Evolutionary conservation across 2,329 filamentous ascomycete genomes (phyloP).

Genomic region (Dothiorella sarmentorum): DNA sequence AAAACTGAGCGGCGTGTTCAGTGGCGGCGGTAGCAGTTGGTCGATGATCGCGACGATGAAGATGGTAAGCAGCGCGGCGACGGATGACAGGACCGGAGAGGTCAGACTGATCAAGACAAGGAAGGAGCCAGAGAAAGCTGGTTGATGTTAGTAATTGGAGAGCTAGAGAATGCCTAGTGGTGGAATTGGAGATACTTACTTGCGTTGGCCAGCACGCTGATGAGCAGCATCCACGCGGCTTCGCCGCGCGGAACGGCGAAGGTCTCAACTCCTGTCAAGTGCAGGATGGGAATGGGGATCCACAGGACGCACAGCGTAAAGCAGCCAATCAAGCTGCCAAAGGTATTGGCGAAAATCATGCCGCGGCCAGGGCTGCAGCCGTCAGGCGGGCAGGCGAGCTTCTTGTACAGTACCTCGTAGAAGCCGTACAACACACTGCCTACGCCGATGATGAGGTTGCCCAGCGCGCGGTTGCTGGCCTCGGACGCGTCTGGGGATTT

Average conservation of each 20-base stretch:
- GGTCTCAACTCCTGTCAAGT: slow-evolving; percentile 71
- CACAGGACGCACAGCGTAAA: slow-evolving; percentile 88
- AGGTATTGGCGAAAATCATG: slow-evolving; percentile 92
- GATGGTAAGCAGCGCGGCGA: slow-evolving; percentile 90
- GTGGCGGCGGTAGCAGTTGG: slow-evolving; percentile 68
- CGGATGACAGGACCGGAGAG: slow-evolving; percentile 84
- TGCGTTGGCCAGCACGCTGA: slow-evolving; percentile 83
- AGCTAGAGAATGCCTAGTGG: background rate
- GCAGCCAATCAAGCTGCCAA: slow-evolving; percentile 78
- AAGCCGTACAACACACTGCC: slow-evolving; percentile 92
- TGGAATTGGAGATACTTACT: slow-evolving; percentile 46
- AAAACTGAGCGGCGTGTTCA: slow-evolving; percentile 68
- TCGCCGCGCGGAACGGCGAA: slow-evolving; percentile 79
- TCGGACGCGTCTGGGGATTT: slow-evolving; percentile 47
- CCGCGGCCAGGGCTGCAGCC: slow-evolving; percentile 80
- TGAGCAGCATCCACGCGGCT: slow-evolving; percentile 73
- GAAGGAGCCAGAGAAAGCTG: slow-evolving; percentile 84
- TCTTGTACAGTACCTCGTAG: slow-evolving; percentile 97
- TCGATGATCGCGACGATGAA: slow-evolving; percentile 94
- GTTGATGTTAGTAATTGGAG: background rate
- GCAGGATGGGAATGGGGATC: slow-evolving; percentile 84
- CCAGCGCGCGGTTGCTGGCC: slow-evolving; percentile 67
- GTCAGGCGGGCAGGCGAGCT: slow-evolving; percentile 86
- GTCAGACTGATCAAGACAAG: slow-evolving; percentile 90
- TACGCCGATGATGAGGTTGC: slow-evolving; percentile 87